Evolutionary conservation across 2,329 filamentous ascomycete species (phyloP).

Genomic region (Delphinella strobiligena): DNA sequence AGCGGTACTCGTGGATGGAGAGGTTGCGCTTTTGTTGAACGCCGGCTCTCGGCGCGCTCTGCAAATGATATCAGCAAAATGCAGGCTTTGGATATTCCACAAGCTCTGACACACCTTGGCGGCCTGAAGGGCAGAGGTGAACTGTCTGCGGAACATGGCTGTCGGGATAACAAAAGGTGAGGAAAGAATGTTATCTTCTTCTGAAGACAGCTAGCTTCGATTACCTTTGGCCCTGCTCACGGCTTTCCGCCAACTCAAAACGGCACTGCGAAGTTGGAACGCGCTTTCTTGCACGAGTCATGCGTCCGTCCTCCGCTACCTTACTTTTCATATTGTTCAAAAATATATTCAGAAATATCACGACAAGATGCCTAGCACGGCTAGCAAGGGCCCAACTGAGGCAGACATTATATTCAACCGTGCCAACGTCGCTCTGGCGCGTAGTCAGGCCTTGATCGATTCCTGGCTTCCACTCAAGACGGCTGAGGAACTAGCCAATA

Average conservation of each 20-base stretch:
- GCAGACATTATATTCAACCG: constrained; percentile 45
- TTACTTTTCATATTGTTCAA: neutral
- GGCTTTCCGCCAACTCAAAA: too few relatives aligned
- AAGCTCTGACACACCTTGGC: constrained; percentile 49
- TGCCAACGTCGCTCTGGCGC: constrained; percentile 41
- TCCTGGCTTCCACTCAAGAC: constrained; percentile 44
- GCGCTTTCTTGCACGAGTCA: neutral
- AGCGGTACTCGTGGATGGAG: constrained; percentile 97
- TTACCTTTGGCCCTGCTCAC: too few relatives aligned
- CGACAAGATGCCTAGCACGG: too few relatives aligned
- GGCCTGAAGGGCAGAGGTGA: constrained; percentile 68
- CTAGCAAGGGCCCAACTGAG: constrained; percentile 4
- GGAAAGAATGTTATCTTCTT: too few relatives aligned
- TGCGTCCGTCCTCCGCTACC: too few relatives aligned
- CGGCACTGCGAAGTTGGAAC: too few relatives aligned
- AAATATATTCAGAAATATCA: too few relatives aligned
- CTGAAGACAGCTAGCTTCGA: too few relatives aligned
- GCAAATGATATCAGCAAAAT: constrained; percentile 15
- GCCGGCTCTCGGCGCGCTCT: constrained; percentile 47
- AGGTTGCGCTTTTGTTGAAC: constrained; percentile 39
- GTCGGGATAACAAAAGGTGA: too few relatives aligned
- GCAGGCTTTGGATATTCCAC: constrained; percentile 9
- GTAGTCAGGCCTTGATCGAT: constrained; percentile 40
- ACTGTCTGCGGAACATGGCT: constrained; percentile 73
- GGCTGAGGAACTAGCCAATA: constrained; percentile 23